phyloP scores from a whole-genome alignment of 176 grass and related monocot genomes.

The Rhynchospora tenuis region DNA sequence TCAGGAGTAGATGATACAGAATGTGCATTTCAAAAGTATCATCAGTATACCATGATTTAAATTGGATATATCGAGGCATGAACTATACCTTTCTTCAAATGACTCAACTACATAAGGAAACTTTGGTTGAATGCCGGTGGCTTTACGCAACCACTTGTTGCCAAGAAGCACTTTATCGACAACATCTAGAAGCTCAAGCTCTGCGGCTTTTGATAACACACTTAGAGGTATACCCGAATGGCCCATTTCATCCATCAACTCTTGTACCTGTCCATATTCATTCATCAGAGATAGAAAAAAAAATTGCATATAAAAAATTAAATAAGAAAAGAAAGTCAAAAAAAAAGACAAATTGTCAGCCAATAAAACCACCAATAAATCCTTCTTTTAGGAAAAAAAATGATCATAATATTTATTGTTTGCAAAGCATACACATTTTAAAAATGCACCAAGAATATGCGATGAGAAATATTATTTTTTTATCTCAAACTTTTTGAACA shows the following conservation, averaged over 20 bases:
- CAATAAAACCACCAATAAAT: background rate
- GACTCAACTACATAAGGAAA: constrained; percentile 89
- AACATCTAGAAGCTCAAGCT: constrained; percentile 79
- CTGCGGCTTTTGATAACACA: constrained; percentile 71
- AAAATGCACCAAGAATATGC: background rate
- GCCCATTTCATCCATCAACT: constrained; percentile 95
- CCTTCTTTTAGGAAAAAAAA: background rate
- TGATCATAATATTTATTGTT: background rate
- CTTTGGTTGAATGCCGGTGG: constrained; percentile 73
- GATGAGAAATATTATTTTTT: background rate
- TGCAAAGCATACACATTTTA: background rate
- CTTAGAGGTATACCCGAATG: constrained; percentile 77
- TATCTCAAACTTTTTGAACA: background rate
- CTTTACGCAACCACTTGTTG: constrained; percentile 97
- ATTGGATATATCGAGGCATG: background rate
- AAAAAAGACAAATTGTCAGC: background rate
- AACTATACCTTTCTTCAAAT: constrained; percentile 86
- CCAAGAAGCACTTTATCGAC: constrained; percentile 80
- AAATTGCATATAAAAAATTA: background rate
- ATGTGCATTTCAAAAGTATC: background rate
- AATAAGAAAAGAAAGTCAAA: background rate
- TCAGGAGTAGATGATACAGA: too few species aligned
- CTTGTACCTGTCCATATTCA: constrained; percentile 48
- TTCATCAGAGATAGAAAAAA: background rate
- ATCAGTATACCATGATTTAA: background rate